Conservation (phyloP, 2,329 filamentous ascomycete genomes). For the Microcera coccophila region DNA sequence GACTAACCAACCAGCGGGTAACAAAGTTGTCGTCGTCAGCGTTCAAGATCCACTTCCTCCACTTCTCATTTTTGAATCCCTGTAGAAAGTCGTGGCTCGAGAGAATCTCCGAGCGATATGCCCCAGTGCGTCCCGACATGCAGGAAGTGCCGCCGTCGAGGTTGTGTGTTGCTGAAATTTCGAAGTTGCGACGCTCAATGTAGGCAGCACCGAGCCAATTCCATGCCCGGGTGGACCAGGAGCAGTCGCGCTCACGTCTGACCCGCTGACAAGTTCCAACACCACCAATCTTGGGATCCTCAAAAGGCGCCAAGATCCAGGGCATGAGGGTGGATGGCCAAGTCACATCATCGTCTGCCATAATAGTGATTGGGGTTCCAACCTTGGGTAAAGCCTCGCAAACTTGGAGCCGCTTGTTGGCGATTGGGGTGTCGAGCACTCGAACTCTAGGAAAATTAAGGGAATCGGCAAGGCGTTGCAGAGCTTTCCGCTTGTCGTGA, state of each 20-base stretch:
- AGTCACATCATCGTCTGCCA: conserved; percentile 93
- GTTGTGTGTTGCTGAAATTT: conserved; percentile 92
- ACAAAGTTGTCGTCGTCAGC: conserved; percentile 99
- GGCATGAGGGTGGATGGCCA: conserved; percentile 83
- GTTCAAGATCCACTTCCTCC: conserved; percentile 84
- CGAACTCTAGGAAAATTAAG: conserved; percentile 60
- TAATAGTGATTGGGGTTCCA: conserved; percentile 77
- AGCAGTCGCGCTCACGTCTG: conserved; percentile 61
- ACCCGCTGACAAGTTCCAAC: conserved; percentile 90
- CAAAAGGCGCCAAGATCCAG: conserved; percentile 91
- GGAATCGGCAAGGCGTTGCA: conserved; percentile 63
- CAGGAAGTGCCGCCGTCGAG: conserved; percentile 95
- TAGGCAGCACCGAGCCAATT: conserved; percentile 91
- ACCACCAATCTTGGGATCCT: conserved; percentile 76
- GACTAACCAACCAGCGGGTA: conserved; percentile 88
- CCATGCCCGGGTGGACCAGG: conserved; percentile 63
- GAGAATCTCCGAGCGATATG: conserved; percentile 84
- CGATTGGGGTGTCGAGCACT: conserved; percentile 74
- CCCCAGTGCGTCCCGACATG: conserved; percentile 90
- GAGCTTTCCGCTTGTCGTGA: conserved; percentile 67
- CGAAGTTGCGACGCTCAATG: conserved; percentile 90
- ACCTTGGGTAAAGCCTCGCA: conserved; percentile 86
- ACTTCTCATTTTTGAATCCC: conserved; percentile 87
- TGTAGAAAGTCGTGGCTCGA: conserved; percentile 81
- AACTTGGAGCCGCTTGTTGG: conserved; percentile 94